Evolutionary conservation across 352 stramenopile species (phyloP), one percentile per base, ranked within the genome.

Genomic region (Phytophthora hibernalis): DNA sequence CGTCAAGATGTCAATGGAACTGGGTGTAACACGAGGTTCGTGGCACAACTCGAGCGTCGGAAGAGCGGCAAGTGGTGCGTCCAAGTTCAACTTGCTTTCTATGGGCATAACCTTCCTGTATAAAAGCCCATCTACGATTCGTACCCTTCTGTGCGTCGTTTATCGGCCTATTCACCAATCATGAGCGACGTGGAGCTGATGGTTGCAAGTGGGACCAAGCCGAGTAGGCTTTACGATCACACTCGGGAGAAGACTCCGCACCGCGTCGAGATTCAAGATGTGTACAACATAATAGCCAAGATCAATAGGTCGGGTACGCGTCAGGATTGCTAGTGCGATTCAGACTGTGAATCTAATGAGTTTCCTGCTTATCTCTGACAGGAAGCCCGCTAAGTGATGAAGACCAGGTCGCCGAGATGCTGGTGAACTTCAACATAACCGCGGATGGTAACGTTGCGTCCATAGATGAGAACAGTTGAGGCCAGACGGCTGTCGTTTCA

Each of bases 161-260:
- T n/a, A n/a, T n/a, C 10, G 31, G 52, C 9, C 47, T 47, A 10
- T 15, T n/a, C 35, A 2, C 28, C 57, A 2, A 42, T 57, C 11
- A 45, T 65, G 35, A 38, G 20, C 9, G 56, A 57, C 20, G 26
- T 65, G 6, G 47, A 65, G 26, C 15, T 55, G 3, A 57, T 65
- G 56, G 56, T 57, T 7, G 12, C 45, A 1, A 65, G 57, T 28
- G 33, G 47, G 3, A 57, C 24, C 35, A 44, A 52, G 18, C 9
- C 45, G 13, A 65, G 37, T 7, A 11, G 57, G 1, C 28, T 57
- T 10, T 65, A 57, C n/a, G 35, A 57, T 35, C 56, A 57, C 26
- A 57, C 52, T 1, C 22, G 45, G 6, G 38, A 43, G 1, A 26
- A 53, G 5, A n/a, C 45, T 5, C 45, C 35, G 2, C 47, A 65